Percentiles rank a stretch among this genome's conserved stretches.
These are phyloP conservation scores for Lichtheimia ornata DNA, from an alignment of 371 early-diverging fungal genomes.

Conservation along the genomic window DNA sequence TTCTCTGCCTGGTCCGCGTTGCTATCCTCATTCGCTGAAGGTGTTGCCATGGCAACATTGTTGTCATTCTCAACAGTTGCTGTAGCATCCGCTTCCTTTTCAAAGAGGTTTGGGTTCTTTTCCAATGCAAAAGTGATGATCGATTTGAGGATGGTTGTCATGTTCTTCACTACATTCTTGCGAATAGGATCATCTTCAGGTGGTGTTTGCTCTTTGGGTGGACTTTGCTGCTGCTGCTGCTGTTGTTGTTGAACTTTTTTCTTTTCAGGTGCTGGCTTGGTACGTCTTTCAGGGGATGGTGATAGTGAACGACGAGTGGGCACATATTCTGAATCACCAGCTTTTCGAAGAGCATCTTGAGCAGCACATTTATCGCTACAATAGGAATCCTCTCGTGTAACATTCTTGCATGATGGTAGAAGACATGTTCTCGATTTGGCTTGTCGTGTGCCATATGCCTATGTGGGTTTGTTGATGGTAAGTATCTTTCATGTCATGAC, in stretches of 20 bases:
- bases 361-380: slow-evolving; percentile 50
- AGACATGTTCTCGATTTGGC: slow-evolving; percentile 28
- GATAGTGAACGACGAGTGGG: slow-evolving; percentile 7
- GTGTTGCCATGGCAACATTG: neutral
- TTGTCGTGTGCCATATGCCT: slow-evolving; percentile 12
- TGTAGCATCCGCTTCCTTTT: slow-evolving; percentile 2
- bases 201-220: slow-evolving; percentile 14
- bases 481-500: neutral
- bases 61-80: neutral
- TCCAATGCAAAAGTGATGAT: slow-evolving; percentile 30
- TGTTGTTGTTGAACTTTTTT: slow-evolving; percentile 5
- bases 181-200: slow-evolving; percentile 58
- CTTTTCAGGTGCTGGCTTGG: slow-evolving; percentile 1
- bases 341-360: slow-evolving; percentile 14
- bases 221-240: slow-evolving; percentile 11
- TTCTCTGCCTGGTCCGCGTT: slow-evolving; percentile 2
- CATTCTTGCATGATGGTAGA: slow-evolving; percentile 32
- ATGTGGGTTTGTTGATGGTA: neutral
- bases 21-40: neutral
- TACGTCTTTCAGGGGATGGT: slow-evolving; percentile 6
- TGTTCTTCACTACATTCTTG: slow-evolving; percentile 56
- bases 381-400: slow-evolving; percentile 41
- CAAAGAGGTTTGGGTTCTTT: slow-evolving; percentile 31
- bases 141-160: slow-evolving; percentile 35
- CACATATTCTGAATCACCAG: slow-evolving; percentile 18